Evolutionary conservation across 2,329 filamentous ascomycete species (phyloP).

Genomic region (Septoria petroselini): DNA sequence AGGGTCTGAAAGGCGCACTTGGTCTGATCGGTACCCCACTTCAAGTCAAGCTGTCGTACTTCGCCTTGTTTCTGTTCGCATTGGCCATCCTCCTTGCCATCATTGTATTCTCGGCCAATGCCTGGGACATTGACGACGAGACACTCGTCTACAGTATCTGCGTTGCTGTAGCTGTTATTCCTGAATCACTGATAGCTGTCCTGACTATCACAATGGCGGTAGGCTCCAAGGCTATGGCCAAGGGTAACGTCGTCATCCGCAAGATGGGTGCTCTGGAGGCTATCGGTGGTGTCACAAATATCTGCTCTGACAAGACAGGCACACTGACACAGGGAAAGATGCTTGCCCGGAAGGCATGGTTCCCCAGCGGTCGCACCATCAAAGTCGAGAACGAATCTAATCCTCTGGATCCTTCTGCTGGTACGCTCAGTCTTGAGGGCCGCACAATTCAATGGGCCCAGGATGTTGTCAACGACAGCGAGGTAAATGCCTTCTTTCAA

Average conservation of each 20-base stretch:
- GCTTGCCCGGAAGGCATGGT: slow-evolving; percentile 59
- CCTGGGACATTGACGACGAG: slow-evolving; percentile 42
- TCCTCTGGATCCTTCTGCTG: slow-evolving; percentile 53
- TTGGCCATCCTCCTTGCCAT: slow-evolving; percentile 68
- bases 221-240: slow-evolving; percentile 61
- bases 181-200: slow-evolving; percentile 59
- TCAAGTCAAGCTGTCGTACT: slow-evolving; percentile 78
- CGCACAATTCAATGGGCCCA: slow-evolving; percentile 14
- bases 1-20: slow-evolving; percentile 48
- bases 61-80: slow-evolving; percentile 75
- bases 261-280: slow-evolving; percentile 64
- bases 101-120: slow-evolving; percentile 64
- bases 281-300: slow-evolving; percentile 62
- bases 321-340: slow-evolving; percentile 56
- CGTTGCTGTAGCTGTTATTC: slow-evolving; percentile 48
- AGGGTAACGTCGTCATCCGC: slow-evolving; percentile 61
- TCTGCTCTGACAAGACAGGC: slow-evolving; percentile 69
- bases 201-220: slow-evolving; percentile 66
- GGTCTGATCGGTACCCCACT: slow-evolving; percentile 67
- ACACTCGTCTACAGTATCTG: slow-evolving; percentile 50
- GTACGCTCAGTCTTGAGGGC: slow-evolving; percentile 20
- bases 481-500: slow-evolving; percentile 53
- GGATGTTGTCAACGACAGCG: slow-evolving; percentile 47
- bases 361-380: slow-evolving; percentile 57
- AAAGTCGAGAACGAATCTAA: slow-evolving; percentile 55